A percentile compares a stretch with the other conserved stretches of the same genome.
Evolutionary conservation across 2,329 filamentous ascomycete species (phyloP).

Genomic region (Alternaria brassicicola): DNA sequence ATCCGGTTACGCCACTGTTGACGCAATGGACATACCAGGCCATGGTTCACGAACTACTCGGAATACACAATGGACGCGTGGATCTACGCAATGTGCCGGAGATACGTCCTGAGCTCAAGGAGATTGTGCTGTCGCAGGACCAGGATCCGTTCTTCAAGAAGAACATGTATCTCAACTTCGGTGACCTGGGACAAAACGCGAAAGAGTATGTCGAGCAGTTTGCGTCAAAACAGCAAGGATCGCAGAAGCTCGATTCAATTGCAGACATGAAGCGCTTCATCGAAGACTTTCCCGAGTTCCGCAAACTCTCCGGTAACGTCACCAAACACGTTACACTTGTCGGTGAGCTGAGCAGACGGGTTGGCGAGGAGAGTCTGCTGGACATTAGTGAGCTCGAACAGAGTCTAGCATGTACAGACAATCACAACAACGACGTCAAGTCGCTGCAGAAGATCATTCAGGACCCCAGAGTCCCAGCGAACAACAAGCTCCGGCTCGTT

Average conservation of each 20-base stretch:
- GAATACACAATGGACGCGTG: conserved; percentile 93
- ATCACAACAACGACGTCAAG: conserved; percentile 90
- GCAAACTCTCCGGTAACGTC: conserved; percentile 95
- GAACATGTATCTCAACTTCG: conserved; percentile 99
- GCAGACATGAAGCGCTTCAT: conserved; percentile 99
- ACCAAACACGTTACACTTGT: conserved; percentile 98
- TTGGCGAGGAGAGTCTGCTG: conserved; percentile 84
- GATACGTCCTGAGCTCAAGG: conserved; percentile 82
- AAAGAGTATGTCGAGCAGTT: conserved; percentile 99
- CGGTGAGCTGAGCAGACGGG: conserved; percentile 86
- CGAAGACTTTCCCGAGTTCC: conserved; percentile 97
- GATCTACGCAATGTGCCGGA: conserved; percentile 85
- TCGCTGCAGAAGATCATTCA: conserved; percentile 86
- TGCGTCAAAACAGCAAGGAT: conserved; percentile 96
- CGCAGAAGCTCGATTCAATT: conserved; percentile 94
- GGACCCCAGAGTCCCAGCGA: conserved; percentile 73
- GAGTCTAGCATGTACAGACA: conserved; percentile 95
- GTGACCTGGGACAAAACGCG: conserved; percentile 91
- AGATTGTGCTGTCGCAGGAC: conserved; percentile 94
- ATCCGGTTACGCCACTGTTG: conserved; percentile 90
- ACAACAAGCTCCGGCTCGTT: conserved; percentile 87
- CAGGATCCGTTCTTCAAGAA: conserved; percentile 99
- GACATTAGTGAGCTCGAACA: conserved; percentile 98
- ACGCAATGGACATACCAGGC: conserved; percentile 99
- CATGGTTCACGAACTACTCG: conserved; percentile 97